phyloP scores from a whole-genome alignment of 306 rosid species.

The Canavalia ensiformis region DNA sequence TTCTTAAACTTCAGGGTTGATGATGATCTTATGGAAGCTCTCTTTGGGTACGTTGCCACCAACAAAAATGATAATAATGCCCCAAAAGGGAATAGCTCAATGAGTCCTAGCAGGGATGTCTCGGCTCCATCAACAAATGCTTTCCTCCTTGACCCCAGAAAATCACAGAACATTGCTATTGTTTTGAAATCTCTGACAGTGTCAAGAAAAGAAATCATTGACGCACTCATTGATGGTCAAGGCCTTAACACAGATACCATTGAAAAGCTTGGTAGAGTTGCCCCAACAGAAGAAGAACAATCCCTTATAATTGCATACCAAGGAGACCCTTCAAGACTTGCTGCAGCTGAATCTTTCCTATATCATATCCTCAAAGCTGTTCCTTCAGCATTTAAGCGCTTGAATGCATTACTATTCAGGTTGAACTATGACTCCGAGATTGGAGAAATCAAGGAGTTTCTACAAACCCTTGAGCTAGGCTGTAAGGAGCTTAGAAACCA shows the following conservation, averaged over 20 bases:
- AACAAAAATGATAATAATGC: slow-evolving; percentile 49
- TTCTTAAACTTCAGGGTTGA: slow-evolving; percentile 68
- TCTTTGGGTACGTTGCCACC: slow-evolving; percentile 75
- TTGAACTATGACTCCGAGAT: slow-evolving; percentile 65
- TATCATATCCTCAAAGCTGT: slow-evolving; percentile 71
- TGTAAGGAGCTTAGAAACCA: slow-evolving; percentile 79
- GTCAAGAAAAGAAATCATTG: slow-evolving; percentile 67
- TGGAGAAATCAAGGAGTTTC: slow-evolving; percentile 64
- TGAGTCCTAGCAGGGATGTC: slow-evolving; percentile 43
- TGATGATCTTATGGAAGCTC: slow-evolving; percentile 94
- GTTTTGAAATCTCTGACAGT: slow-evolving; percentile 73
- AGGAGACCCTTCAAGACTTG: slow-evolving; percentile 75
- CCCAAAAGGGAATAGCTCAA: slow-evolving; percentile 51
- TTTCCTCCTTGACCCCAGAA: slow-evolving; percentile 75
- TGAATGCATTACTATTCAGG: slow-evolving; percentile 83
- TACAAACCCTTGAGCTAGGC: slow-evolving; percentile 75
- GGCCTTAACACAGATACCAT: slow-evolving; percentile 73
- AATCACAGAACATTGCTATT: slow-evolving; percentile 91
- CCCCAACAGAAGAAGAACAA: slow-evolving; percentile 81
- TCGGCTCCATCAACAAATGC: slow-evolving; percentile 48
- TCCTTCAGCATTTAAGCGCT: slow-evolving; percentile 83
- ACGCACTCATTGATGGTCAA: slow-evolving; percentile 77
- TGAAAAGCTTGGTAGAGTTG: slow-evolving; percentile 81
- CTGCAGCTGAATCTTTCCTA: slow-evolving; percentile 88
- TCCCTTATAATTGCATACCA: slow-evolving; percentile 63